Base-by-base conservation (phyloP, 805 yeast genomes). In the Candida krabiensis region DNA sequence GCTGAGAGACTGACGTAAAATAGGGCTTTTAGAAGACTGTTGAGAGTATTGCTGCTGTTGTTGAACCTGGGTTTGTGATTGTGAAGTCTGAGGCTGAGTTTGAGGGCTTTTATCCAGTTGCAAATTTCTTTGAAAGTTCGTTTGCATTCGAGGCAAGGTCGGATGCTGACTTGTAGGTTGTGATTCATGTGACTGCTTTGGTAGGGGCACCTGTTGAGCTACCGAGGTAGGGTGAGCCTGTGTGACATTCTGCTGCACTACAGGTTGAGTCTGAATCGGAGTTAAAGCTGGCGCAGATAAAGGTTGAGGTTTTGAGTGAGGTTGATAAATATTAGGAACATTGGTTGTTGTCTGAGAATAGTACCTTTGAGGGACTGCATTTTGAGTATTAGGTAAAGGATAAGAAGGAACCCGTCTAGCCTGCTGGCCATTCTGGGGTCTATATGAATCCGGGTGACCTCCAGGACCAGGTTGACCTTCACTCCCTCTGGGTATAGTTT, bases 1-100 rank as follows among this genome's bases (percentile, higher is more conserved):
- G 29, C 57, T 63, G 16, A 61, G 40, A 1, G 71, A 67, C 40
- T 67, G 71, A 13, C 67, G 61, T 25, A 67, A 42, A 11, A 60
- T 60, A 1, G 72, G 72, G 28, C 66, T 58, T 46, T 60, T 49
- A 17, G 36, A 41, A 6, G 43, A 46, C 44, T 27, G 46, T 11
- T 35, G 40, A 15, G 31, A 13, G 19, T 32, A 37, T 11, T 30
- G 39, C 26, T 38, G 44, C 18, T 16, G 40, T 19, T 24, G 38
- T 27, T 21, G 40, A 19, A 30, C 40, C 6, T 30, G 36, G 21
- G 26, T 19, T 31, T 37, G 14, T 28, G 35, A 35, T 24, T 37
- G 43, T 17, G 9, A 31, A 8, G 15, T 37, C 21, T 40, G 44
- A 11, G 23, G 37, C 14, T 26, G 40, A 18, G 13, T 28, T n/a